A percentile compares a stretch with the other conserved stretches of the same genome.
Evolutionary conservation across 1,284 basidiomycete species (phyloP).

Genomic region (Ustilago cynodontis): DNA sequence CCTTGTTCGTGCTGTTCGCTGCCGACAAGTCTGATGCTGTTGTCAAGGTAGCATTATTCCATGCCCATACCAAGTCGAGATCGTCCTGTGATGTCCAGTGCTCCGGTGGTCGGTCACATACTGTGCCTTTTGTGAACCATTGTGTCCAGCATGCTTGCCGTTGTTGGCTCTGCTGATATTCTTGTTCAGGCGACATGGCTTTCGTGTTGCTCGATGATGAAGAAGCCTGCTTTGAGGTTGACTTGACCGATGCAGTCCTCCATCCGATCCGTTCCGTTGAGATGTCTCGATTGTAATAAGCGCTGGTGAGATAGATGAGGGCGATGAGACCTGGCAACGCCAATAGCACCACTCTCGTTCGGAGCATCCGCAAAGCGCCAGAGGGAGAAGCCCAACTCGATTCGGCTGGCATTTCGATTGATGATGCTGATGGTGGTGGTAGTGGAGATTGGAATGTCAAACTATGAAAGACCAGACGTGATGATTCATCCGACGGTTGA

Average conservation of each 20-base stretch:
- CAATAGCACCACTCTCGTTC: constrained; percentile 20
- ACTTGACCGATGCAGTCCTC: not conserved
- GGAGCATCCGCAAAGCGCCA: constrained; percentile 5
- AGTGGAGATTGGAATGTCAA: not conserved
- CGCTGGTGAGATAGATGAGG: constrained; percentile 21
- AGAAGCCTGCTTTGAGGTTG: not conserved
- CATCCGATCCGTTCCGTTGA: not conserved
- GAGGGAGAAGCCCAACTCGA: not conserved
- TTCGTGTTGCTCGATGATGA: not conserved
- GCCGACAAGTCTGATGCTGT: not conserved
- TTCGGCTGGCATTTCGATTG: not conserved
- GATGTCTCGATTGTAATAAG: constrained; percentile 6
- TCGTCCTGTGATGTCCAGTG: constrained; percentile 17
- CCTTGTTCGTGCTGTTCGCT: not conserved
- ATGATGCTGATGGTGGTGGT: not conserved
- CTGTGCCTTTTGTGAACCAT: constrained; percentile 27
- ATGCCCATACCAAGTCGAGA: constrained; percentile 31
- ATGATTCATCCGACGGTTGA: not conserved
- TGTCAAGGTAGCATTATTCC: constrained; percentile 22
- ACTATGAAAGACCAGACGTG: not conserved
- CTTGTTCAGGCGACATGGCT: not conserved
- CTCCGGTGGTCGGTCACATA: constrained; percentile 14
- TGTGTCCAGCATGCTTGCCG: constrained; percentile 24
- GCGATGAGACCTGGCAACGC: constrained; percentile 18
- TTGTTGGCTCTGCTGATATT: not conserved